These are phyloP conservation scores for Rosa lucieae DNA, from an alignment of 306 rosid species.

Conservation along the genomic window DNA sequence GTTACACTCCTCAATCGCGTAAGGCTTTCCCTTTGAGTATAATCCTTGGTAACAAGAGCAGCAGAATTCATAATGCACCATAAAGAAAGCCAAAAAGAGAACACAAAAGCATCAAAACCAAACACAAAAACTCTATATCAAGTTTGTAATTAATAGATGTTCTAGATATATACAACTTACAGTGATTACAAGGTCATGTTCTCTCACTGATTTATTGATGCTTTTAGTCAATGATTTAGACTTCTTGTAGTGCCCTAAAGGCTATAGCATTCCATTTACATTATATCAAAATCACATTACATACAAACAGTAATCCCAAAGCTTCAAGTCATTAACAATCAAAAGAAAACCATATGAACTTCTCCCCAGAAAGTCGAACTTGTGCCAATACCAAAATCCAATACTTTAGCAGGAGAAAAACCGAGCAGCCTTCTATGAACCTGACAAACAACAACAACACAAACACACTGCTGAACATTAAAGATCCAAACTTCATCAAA, in stretches of 20 bases:
- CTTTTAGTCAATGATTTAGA: slow-evolving; percentile 66
- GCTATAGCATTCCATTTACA: slow-evolving; percentile 45
- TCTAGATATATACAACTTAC: slow-evolving; percentile 53
- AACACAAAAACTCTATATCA: neutral
- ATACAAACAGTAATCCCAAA: slow-evolving; percentile 2
- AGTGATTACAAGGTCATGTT: slow-evolving; percentile 91
- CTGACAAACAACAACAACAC: slow-evolving; percentile 31
- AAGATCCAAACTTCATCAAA: slow-evolving; percentile 15
- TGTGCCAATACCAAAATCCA: slow-evolving; percentile 96
- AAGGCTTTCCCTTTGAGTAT: too few species aligned
- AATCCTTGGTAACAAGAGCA: too few species aligned
- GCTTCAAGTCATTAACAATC: neutral
- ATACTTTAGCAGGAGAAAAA: slow-evolving; percentile 69
- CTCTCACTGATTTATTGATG: slow-evolving; percentile 68
- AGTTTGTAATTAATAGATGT: neutral
- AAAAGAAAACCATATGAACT: slow-evolving; percentile 20
- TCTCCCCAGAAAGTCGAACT: slow-evolving; percentile 93
- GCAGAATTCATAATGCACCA: too few species aligned
- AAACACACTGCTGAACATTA: neutral
- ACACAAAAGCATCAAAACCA: too few species aligned
- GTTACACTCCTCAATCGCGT: too few species aligned
- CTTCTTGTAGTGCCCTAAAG: slow-evolving; percentile 66
- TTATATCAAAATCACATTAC: slow-evolving; percentile 7
- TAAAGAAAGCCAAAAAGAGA: too few species aligned
- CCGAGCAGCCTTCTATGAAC: slow-evolving; percentile 80